A percentile compares a stretch with the other conserved stretches of the same genome.
Evolutionary conservation across 352 stramenopile genomes (phyloP).

Genomic region (Phytophthora vignae): DNA sequence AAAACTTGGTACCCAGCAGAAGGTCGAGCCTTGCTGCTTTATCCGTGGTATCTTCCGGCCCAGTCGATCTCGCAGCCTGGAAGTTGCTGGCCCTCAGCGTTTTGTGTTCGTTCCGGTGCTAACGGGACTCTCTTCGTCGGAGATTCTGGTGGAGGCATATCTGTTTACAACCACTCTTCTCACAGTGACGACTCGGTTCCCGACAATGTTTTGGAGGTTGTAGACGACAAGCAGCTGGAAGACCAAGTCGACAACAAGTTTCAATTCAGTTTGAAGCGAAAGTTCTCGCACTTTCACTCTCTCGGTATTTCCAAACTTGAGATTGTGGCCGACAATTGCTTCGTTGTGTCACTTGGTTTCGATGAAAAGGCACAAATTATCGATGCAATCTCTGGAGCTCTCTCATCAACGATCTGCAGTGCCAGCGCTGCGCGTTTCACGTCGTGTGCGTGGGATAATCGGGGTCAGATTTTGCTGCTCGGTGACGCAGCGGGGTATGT

Average conservation of each 20-base stretch:
- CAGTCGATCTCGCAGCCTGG: conserved; percentile 65
- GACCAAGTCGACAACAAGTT: conserved; percentile 32
- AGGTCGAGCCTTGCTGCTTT: conserved; percentile 65
- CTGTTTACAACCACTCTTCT: conserved; percentile 53
- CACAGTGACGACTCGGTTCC: neutral
- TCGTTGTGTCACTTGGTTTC: conserved; percentile 79
- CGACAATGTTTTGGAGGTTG: conserved; percentile 9
- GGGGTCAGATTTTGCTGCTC: conserved; percentile 59
- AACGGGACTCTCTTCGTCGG: conserved; percentile 65
- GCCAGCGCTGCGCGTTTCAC: conserved; percentile 59
- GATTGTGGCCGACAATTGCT: conserved; percentile 70
- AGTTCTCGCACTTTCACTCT: conserved; percentile 68
- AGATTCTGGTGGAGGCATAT: conserved; percentile 68
- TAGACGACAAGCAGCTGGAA: conserved; percentile 21
- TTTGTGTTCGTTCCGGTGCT: conserved; percentile 61
- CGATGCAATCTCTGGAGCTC: conserved; percentile 64
- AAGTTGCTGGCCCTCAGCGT: conserved; percentile 62
- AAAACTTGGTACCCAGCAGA: conserved; percentile 72
- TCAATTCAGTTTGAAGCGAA: conserved; percentile 70
- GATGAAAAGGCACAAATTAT: conserved; percentile 79
- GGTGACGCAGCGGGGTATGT: conserved; percentile 59
- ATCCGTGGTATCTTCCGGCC: conserved; percentile 70
- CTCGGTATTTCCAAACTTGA: conserved; percentile 65
- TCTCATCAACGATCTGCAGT: conserved; percentile 68
- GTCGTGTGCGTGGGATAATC: conserved; percentile 66